Evolutionary conservation across 2,329 filamentous ascomycete species (phyloP).

Genomic region (Basipetospora sp.): DNA sequence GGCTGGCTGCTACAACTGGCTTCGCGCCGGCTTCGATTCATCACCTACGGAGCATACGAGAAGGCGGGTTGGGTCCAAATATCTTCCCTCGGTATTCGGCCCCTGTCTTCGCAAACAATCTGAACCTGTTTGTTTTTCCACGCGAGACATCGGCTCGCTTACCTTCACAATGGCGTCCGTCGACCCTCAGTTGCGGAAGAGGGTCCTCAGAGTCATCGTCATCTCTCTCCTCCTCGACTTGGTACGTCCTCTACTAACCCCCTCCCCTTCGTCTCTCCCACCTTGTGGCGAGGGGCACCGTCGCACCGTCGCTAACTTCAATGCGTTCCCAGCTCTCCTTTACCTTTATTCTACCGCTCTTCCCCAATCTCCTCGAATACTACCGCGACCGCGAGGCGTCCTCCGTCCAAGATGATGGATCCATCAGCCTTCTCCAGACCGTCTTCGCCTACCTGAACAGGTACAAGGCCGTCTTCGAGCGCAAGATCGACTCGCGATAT

Average conservation of each 20-base stretch:
- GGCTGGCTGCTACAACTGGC: too few relatives aligned
- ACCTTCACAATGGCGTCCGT: slow-evolving; percentile 26
- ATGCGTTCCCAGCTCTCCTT: slow-evolving; percentile 84
- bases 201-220: slow-evolving; percentile 75
- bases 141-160: background rate
- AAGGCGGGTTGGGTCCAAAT: too few relatives aligned
- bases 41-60: too few relatives aligned
- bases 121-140: too few relatives aligned
- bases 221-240: slow-evolving; percentile 78
- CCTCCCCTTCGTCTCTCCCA: background rate
- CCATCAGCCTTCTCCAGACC: slow-evolving; percentile 57
- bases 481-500: slow-evolving; percentile 88
- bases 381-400: slow-evolving; percentile 72
- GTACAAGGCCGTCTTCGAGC: slow-evolving; percentile 86
- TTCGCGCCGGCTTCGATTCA: too few relatives aligned
- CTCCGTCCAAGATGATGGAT: slow-evolving; percentile 26
- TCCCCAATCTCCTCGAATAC: slow-evolving; percentile 88
- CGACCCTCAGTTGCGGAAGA: slow-evolving; percentile 50
- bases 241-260: slow-evolving; percentile 35
- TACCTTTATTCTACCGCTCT: slow-evolving; percentile 93
- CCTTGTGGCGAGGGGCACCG: too few relatives aligned
- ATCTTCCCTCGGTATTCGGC: too few relatives aligned
- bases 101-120: too few relatives aligned
- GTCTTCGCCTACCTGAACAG: slow-evolving; percentile 74
- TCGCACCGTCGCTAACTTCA: too few relatives aligned